These are phyloP conservation scores for Lathyrus oleraceus DNA, from an alignment of 306 rosid genomes.

Conservation along the genomic window DNA sequence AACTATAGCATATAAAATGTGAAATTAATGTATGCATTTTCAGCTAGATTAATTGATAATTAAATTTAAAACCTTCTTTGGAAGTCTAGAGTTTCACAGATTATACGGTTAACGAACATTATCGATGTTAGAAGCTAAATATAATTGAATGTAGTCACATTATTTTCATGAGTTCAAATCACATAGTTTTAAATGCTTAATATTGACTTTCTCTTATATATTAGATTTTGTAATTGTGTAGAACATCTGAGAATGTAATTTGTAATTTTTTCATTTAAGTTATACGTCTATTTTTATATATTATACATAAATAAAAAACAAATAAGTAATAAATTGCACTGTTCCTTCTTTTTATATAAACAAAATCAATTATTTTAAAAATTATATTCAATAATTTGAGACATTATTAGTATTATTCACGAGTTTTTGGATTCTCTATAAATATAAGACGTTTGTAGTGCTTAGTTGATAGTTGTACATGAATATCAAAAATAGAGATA, in stretches of 20 bases:
- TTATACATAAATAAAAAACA: too few species aligned
- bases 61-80: background rate
- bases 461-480: too few species aligned
- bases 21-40: background rate
- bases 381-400: too few species aligned
- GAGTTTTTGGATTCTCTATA: too few species aligned
- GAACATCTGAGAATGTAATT: conserved; percentile 5
- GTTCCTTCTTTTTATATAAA: too few species aligned
- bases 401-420: too few species aligned
- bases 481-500: too few species aligned
- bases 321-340: too few species aligned
- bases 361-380: too few species aligned
- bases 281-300: too few species aligned
- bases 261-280: too few species aligned
- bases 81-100: background rate
- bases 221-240: background rate
- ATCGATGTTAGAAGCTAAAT: background rate
- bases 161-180: background rate
- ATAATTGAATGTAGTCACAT: conserved; percentile 4
- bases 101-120: background rate
- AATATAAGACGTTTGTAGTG: too few species aligned
- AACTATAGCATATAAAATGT: background rate
- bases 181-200: background rate
- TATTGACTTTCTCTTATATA: conserved; percentile 8
- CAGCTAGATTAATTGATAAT: background rate